Conservation (phyloP, 2,329 filamentous ascomycete species). For the Coniella lustricola region DNA sequence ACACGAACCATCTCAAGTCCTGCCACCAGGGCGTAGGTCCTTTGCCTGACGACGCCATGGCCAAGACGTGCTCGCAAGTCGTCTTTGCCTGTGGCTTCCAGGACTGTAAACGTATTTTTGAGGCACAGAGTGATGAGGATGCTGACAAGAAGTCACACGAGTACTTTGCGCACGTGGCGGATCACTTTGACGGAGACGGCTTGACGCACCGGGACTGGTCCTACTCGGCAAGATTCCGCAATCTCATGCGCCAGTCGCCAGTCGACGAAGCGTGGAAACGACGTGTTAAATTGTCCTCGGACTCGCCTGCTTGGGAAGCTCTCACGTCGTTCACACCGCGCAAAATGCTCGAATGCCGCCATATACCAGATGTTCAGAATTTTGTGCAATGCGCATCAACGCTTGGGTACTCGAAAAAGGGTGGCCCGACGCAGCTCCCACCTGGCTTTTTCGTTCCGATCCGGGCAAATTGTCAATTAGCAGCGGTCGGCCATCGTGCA, state of each 20-base stretch:
- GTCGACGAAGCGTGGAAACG: slow-evolving; percentile 32
- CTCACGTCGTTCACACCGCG: slow-evolving; percentile 34
- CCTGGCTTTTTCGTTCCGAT: slow-evolving; percentile 21
- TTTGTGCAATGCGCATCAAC: slow-evolving; percentile 36
- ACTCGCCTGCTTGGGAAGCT: slow-evolving; percentile 33
- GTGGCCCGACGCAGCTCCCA: slow-evolving; percentile 9
- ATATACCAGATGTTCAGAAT: slow-evolving; percentile 32
- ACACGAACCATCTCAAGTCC: slow-evolving; percentile 39
- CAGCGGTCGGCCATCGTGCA: slow-evolving; percentile 11
- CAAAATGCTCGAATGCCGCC: slow-evolving; percentile 39
- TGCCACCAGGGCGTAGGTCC: slow-evolving; percentile 33
- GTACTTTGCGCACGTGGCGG: slow-evolving; percentile 39
- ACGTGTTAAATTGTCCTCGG: slow-evolving; percentile 28
- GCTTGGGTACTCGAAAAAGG: slow-evolving; percentile 14
- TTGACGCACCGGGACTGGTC: slow-evolving; percentile 34
- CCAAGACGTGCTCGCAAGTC: slow-evolving; percentile 37
- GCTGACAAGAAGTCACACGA: slow-evolving; percentile 34
- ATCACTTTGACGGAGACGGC: slow-evolving; percentile 37
- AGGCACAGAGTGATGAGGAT: slow-evolving; percentile 33
- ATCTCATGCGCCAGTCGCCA: slow-evolving; percentile 34
- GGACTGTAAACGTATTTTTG: slow-evolving; percentile 37
- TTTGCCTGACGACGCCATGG: slow-evolving; percentile 31
- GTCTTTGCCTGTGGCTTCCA: slow-evolving; percentile 43
- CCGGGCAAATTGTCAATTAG: slow-evolving; percentile 17
- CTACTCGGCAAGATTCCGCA: slow-evolving; percentile 38